Evolutionary conservation across 2,329 filamentous ascomycete genomes (phyloP), one percentile per base, ranked within the genome.

Genomic region (Alternaria sp.): DNA sequence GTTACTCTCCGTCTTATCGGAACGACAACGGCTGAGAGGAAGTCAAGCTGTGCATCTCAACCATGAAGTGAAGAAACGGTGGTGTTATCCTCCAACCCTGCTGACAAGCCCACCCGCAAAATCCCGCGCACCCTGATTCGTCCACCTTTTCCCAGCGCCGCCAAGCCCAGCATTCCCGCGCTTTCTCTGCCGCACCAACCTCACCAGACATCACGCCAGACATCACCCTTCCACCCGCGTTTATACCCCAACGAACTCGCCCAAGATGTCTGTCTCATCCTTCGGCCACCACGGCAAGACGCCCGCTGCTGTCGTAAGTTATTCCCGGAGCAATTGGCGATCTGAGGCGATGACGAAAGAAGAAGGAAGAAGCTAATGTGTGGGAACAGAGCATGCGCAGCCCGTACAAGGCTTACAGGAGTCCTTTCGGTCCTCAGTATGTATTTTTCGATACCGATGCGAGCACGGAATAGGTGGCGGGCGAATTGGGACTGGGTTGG

Each of bases 341-440:
- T 53, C 46, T 55, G 63, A 11, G 25, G 20, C 21, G 18, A 65
- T 64, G 54, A 56, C 55, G 59, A 53, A 58, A 30, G 51, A 54
- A 43, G 53, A 37, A 46, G 20, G 49, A 18, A 23, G 46, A 60
- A 33, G 73, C 74, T 75, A 64, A 75, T 51, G 1, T 5, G 7
- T n/a, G 33, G 46, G n/a, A 7, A 28, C 20, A 77, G 75, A 72
- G 70, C 67, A 67, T 70, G 65, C 75, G 81, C 21, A 76, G 75
- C 58, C 72, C 73, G 33, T 84, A 84, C 78, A 79, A 83, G 75
- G 82, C 84, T 65, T 88, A 86, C 79, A 79, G 82, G 79, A 87
- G 85, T 76, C 84, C 84, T 60, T 88, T 85, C 75, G 87, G 85
- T 59, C 87, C 87, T 65, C 84, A 86, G 87, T 89, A 83, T 78